A percentile compares a stretch with the other conserved stretches of the same genome.
Evolutionary conservation across 1,284 basidiomycete genomes (phyloP).

Genomic region (Schizopora paradoxa): DNA sequence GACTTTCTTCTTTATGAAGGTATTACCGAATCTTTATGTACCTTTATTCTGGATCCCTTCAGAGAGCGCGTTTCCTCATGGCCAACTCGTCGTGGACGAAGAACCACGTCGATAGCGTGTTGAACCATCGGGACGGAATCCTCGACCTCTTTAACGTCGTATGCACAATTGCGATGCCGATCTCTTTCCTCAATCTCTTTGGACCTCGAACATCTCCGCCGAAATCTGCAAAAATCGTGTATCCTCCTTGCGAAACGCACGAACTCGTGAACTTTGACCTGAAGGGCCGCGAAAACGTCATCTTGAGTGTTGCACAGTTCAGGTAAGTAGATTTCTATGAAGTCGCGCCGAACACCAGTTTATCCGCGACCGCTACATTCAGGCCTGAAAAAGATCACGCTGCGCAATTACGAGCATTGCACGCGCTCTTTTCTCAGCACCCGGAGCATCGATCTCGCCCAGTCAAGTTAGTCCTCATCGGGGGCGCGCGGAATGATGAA

Average conservation of each 20-base stretch:
- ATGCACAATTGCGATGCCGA: conserved; percentile 26
- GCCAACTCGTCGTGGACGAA: conserved; percentile 96
- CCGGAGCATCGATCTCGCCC: conserved; percentile 46
- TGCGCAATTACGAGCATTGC: conserved; percentile 73
- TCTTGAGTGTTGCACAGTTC: conserved; percentile 90
- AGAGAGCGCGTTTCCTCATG: conserved; percentile 76
- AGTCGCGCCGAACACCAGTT: background rate
- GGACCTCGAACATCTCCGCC: conserved; percentile 16
- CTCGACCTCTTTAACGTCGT: conserved; percentile 41
- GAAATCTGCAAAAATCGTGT: conserved; percentile 54
- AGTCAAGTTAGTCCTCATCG: conserved; percentile 70
- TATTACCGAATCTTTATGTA: conserved; percentile 90
- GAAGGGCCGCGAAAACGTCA: conserved; percentile 54
- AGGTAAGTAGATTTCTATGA: conserved; percentile 46
- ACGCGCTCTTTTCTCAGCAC: conserved; percentile 50
- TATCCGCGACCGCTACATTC: background rate
- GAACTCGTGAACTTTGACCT: conserved; percentile 66
- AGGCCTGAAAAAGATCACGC: conserved; percentile 95
- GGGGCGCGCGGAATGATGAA: conserved; percentile 73
- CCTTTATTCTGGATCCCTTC: conserved; percentile 74
- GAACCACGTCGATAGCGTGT: conserved; percentile 72
- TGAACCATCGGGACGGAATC: conserved; percentile 48
- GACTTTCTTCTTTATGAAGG: conserved; percentile 44
- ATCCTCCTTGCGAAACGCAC: conserved; percentile 88
- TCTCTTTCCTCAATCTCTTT: conserved; percentile 21